Percentiles rank a stretch among this genome's conserved stretches.
These are phyloP conservation scores for Microbotryum lychnidis-dioicae DNA, from an alignment of 1,284 basidiomycete species.

Conservation along the genomic window DNA sequence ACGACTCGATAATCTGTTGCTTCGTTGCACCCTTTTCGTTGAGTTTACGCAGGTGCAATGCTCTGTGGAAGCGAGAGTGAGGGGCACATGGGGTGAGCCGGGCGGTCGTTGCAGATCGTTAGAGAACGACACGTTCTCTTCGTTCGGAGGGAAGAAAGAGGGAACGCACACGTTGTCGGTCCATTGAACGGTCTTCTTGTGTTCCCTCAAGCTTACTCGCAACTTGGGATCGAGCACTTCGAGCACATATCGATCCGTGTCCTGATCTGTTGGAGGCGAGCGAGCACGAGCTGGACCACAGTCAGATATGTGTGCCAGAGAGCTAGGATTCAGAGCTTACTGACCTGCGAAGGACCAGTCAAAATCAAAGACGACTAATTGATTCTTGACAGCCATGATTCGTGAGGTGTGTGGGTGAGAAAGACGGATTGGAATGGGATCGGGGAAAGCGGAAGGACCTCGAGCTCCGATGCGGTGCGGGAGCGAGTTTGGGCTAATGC, in stretches of 20 bases:
- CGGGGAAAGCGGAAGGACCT: too few relatives aligned
- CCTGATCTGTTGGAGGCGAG: conserved; percentile 70
- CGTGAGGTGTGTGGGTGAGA: too few relatives aligned
- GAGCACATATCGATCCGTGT: conserved; percentile 92
- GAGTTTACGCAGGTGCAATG: conserved; percentile 47
- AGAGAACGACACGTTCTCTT: conserved; percentile 31
- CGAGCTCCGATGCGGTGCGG: too few relatives aligned
- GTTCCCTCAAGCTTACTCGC: conserved; percentile 69
- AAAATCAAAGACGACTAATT: conserved; percentile 92
- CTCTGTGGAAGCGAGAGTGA: background rate
- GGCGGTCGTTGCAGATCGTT: background rate
- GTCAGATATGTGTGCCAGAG: background rate
- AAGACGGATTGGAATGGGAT: too few relatives aligned
- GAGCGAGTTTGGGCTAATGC: too few relatives aligned
- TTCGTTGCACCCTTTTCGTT: conserved; percentile 59
- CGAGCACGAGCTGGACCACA: background rate
- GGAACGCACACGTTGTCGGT: conserved; percentile 82
- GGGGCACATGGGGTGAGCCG: background rate
- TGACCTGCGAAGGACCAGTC: conserved; percentile 58
- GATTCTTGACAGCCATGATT: conserved; percentile 45
- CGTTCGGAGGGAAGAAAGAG: conserved; percentile 21
- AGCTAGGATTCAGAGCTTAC: background rate
- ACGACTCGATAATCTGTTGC: conserved; percentile 66
- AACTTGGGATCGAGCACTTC: conserved; percentile 82
- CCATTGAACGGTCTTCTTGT: conserved; percentile 66